These are phyloP conservation scores for Fraxinus platypoda DNA, from an alignment of 305 asterid species.

Conservation along the genomic window DNA sequence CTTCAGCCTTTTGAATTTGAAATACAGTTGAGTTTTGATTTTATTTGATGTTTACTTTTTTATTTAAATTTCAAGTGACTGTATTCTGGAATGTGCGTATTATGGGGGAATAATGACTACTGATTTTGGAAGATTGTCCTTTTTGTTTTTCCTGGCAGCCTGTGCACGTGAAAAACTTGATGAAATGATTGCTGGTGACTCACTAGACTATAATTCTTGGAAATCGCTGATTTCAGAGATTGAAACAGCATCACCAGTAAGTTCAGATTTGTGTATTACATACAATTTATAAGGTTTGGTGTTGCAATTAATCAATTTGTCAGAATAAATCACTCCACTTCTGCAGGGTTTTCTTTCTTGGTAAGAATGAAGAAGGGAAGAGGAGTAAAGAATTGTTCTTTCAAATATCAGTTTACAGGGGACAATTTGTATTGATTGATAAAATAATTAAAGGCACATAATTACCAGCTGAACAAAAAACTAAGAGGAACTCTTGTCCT, in stretches of 20 bases:
- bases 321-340: not conserved
- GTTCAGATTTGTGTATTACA: constrained; percentile 18
- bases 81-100: not conserved
- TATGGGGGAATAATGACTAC: not conserved
- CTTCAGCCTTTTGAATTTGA: not conserved
- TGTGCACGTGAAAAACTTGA: constrained; percentile 45
- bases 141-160: constrained; percentile 38
- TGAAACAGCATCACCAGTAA: constrained; percentile 56
- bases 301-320: not conserved
- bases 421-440: not conserved
- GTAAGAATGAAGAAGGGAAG: not conserved
- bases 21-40: not conserved
- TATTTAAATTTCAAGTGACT: not conserved
- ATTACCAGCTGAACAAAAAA: not conserved
- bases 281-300: not conserved
- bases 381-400: not conserved
- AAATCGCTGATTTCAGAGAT: constrained; percentile 56
- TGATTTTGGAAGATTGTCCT: not conserved
- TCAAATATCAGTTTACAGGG: not conserved
- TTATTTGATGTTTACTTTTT: not conserved
- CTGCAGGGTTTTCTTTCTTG: too few species aligned
- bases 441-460: not conserved
- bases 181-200: constrained; percentile 51
- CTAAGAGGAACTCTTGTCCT: not conserved
- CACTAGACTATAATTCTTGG: constrained; percentile 64